Conservation (phyloP, 495 filamentous ascomycete species). For the Margaritispora aquatica region DNA sequence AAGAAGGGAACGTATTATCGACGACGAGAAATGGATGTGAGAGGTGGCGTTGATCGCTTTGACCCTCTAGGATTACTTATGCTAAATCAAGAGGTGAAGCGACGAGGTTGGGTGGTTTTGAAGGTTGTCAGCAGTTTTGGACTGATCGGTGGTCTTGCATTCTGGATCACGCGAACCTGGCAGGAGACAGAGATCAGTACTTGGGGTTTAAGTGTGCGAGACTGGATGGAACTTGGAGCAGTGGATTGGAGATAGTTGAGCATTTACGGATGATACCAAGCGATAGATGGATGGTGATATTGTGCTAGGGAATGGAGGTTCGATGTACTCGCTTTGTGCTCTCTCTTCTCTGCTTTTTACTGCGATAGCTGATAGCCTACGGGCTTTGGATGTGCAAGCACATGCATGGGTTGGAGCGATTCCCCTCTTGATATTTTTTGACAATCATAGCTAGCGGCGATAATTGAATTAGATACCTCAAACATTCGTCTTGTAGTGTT, state of each 20-base stretch:
- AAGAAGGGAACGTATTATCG: slow-evolving; percentile 14
- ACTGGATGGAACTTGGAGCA: slow-evolving; percentile 2
- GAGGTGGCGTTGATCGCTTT: slow-evolving; percentile 38
- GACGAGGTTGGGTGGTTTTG: slow-evolving; percentile 61
- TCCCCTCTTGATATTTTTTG: neutral
- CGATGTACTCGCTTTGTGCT: neutral
- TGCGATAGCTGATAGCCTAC: slow-evolving; percentile 4
- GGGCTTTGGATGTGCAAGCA: slow-evolving; percentile 2
- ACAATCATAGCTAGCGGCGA: neutral
- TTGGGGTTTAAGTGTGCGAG: slow-evolving; percentile 2
- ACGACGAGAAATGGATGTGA: slow-evolving; percentile 1
- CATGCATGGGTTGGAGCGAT: neutral
- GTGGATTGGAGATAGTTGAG: neutral
- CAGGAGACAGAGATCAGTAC: slow-evolving; percentile 8
- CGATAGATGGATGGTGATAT: neutral
- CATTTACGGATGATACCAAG: neutral
- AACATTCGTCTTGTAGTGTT: no score
- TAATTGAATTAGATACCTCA: no score
- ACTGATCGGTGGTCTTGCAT: slow-evolving; percentile 64
- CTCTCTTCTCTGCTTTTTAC: neutral
- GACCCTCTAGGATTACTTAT: slow-evolving; percentile 75
- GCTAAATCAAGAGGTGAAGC: slow-evolving; percentile 60
- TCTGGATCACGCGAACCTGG: slow-evolving; percentile 40
- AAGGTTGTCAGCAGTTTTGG: slow-evolving; percentile 74
- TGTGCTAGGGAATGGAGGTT: neutral